Base-by-base conservation (phyloP, 768 basidiomycete genomes). In the Leccinum longicurvipes region DNA sequence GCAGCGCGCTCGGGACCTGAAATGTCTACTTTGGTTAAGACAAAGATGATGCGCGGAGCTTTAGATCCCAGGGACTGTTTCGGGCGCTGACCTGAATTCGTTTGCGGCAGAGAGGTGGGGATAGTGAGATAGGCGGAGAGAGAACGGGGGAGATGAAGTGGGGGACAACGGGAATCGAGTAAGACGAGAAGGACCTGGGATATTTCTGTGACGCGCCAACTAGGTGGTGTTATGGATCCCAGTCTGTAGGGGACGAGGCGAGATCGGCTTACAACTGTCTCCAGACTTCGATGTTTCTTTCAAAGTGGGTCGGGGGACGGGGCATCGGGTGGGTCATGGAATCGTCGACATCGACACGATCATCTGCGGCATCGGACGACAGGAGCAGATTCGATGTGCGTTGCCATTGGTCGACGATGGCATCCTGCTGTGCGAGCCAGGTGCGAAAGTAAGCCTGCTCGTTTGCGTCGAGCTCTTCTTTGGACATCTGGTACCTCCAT, bases 251-350 rank as follows among this genome's bases (percentile, higher is more conserved):
- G 45, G 49, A 47, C 32, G 56, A 34, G 17, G 52, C 12, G 46
- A 29, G 53, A 52, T 45, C 51, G 17, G 78, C 88, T 62, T 70
- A 91, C 84, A 98, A 74, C 74, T 98, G 96, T 59, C 95, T 74
- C 94, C 94, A 98, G 14, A 97, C 93, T 67, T 97, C 91, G 45
- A 97, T 64, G 69, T 98, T 97, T 41, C 90, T 81, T 72, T 97
- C 94, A 69, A 85, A 97, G 71, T 87, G 86, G 1, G 88, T 86
- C 2, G 88, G 84, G 4, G 90, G 87, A 44, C 75, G 73, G 10
- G 84, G 84, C 79, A 85, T 76, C 12, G 29, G 49, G 4, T 34
- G 49, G n/a, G 57, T 57, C 32, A 59, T 60, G 48, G 62, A 69
- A 44, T 57, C 60, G 15, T 31, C 52, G 47, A 54, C 21, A 53